These are phyloP conservation scores for Tricholoma matsutake DNA, from an alignment of 768 basidiomycete genomes.

Conservation along the genomic window DNA sequence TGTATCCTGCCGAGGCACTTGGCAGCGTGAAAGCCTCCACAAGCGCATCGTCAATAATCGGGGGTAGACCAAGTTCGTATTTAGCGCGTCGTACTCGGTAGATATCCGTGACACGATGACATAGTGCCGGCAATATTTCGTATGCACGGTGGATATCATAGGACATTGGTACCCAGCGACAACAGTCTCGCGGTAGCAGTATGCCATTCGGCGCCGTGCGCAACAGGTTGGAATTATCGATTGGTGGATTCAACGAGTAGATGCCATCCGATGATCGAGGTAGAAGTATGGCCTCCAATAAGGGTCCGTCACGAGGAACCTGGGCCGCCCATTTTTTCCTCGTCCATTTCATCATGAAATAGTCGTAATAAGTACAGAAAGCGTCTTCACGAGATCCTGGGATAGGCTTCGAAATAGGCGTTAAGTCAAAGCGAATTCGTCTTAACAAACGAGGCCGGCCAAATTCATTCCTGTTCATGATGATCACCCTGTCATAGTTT, in stretches of 20 bases:
- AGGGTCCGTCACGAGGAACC: slow-evolving; percentile 55
- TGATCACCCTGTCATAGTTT: slow-evolving; percentile 47
- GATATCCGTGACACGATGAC: slow-evolving; percentile 60
- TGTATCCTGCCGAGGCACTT: slow-evolving; percentile 56
- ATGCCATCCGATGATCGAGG: slow-evolving; percentile 38
- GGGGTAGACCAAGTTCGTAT: slow-evolving; percentile 56
- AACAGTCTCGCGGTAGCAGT: slow-evolving; percentile 43
- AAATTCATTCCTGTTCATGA: slow-evolving; percentile 51
- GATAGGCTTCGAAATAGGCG: slow-evolving; percentile 57
- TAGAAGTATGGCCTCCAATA: slow-evolving; percentile 54
- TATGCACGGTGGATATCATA: slow-evolving; percentile 48
- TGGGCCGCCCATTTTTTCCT: slow-evolving; percentile 39
- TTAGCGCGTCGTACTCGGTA: slow-evolving; percentile 57
- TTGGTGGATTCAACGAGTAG: slow-evolving; percentile 28
- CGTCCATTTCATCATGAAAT: slow-evolving; percentile 54
- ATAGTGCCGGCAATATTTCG: slow-evolving; percentile 60
- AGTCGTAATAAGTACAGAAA: slow-evolving; percentile 55
- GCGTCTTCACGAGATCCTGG: slow-evolving; percentile 47
- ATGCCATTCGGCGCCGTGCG: slow-evolving; percentile 22
- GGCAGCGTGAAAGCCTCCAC: slow-evolving; percentile 79
- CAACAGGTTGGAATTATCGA: slow-evolving; percentile 9
- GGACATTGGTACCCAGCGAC: slow-evolving; percentile 54
- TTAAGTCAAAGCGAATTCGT: slow-evolving; percentile 60
- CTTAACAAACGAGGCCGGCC: slow-evolving; percentile 58
- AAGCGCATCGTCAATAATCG: slow-evolving; percentile 53